Evolutionary conservation across 768 basidiomycete species (phyloP), one percentile per base, ranked within the genome.

Genomic region (Agrocybe praecox): DNA sequence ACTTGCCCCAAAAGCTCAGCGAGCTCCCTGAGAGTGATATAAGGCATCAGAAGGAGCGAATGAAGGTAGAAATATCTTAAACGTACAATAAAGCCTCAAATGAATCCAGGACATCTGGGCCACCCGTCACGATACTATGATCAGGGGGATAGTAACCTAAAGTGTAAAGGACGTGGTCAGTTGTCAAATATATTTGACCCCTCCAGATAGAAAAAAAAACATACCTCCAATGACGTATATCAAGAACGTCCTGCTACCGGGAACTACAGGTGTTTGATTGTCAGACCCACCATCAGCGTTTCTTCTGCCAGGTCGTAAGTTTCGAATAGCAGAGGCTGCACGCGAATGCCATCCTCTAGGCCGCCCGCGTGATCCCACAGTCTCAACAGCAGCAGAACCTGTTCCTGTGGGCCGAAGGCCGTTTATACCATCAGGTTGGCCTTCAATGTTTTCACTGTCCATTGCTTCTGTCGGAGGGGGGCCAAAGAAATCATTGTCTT

Each of bases 131-230:
- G 59, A 98, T 88, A 49, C 86, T 90, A 69, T 96, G 94, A 63
- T 92, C 87, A 14, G 90, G 88, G 1, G 94, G 92, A 68, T 96
- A 97, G 66, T 94, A 93, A n/a, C 94, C 94, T 90, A 55, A 9
- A 50, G 32, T 46, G 29, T 55, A 61, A 47, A 23, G 24, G 10
- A 62, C 44, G 49, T 22, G 51, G 47, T 46, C 49, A 9, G 48
- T 17, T 36, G 9, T 47, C 23, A 49, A 29, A 22, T 33, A 6
- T 12, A 3, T 3, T 3, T n/a, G 34, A 26, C 6, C n/a, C 40
- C 12, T 18, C 29, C 14, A 53, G 18, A 58, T 17, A 58, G 52
- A 42, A 8, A 56, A 40, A 49, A 42, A 10, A 9, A 70, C 80
- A 49, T 59, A 85, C 89, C 90, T 49, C 91, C 90, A 67, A 93